Evolutionary conservation across 129 eudicot species (phyloP).

Genomic region (Deinandra increscens): DNA sequence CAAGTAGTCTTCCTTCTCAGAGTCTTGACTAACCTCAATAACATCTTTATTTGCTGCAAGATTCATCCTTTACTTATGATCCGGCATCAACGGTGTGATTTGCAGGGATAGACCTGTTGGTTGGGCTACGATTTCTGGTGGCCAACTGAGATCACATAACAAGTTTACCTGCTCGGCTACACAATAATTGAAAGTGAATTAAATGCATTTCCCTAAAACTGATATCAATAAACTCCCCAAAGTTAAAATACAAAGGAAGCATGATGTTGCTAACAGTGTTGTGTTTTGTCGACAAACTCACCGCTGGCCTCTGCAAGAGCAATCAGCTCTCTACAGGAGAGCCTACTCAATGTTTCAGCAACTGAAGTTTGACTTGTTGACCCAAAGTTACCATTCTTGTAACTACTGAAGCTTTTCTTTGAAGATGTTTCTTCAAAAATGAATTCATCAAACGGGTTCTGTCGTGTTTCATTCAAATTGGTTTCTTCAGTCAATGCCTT

Average conservation of each 20-base stretch:
- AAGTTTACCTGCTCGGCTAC: conserved; percentile 37
- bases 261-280: not conserved
- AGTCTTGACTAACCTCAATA: conserved; percentile 45
- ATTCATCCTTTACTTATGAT: conserved; percentile 28
- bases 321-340: conserved; percentile 50
- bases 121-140: conserved; percentile 30
- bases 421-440: conserved; percentile 20
- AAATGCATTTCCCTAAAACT: not conserved
- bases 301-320: conserved; percentile 42
- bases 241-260: not conserved
- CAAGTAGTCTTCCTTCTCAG: no score
- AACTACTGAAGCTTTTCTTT: conserved; percentile 11
- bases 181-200: not conserved
- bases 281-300: not conserved
- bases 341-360: not conserved
- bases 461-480: conserved; percentile 38
- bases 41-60: conserved; percentile 7
- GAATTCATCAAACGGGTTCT: conserved; percentile 16
- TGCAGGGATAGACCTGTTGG: conserved; percentile 22
- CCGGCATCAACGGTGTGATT: conserved; percentile 59
- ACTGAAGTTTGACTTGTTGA: conserved; percentile 24
- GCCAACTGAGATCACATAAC: conserved; percentile 43
- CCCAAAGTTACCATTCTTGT: conserved; percentile 30
- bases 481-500: conserved; percentile 39
- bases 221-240: not conserved